Evolutionary conservation across 2,329 filamentous ascomycete species (phyloP), one percentile per base, ranked within the genome.

Genomic region (Colletotrichum cereale): DNA sequence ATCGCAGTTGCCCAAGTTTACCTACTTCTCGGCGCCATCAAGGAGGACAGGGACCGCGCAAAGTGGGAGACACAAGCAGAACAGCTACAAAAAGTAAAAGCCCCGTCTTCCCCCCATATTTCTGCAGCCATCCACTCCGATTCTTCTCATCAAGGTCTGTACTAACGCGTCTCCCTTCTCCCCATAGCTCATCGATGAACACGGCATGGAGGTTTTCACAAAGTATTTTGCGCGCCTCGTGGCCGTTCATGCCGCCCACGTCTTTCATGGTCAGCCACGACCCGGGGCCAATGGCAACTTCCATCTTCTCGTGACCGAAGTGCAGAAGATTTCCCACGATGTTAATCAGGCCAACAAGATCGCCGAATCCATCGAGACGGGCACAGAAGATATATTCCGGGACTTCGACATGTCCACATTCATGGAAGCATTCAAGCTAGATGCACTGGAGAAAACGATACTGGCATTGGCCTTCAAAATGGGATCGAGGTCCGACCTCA

Each of bases 191-290:
- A 92, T 98, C 85, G 92, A 97, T 90, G 95, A 96, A 79, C 92
- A 97, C 95, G 95, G 95, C 80, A 99, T 99, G 96, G 97, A 99
- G 88, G 95, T 98, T 80, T 98, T 95, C 82, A 91, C 94, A 73
- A 97, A 95, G 86, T 98, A 96, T 83, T 97, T 99, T 84, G 92
- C 94, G 82, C 94, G 96, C 83, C 88, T 98, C 80, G 90, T 99
- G 79, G 93, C 92, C 83, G 92, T 92, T 84, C 98, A 98, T 90
- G 94, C 95, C 78, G 86, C 92, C 74, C 92, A 96, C 79, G 96
- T 99, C 80, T 98, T 98, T 80, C 92, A 94, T 62, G 91, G 92
- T 74, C 86, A 91, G 66, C 93, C 90, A 77, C 89, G 94, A 82
- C 89, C 90, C 67, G 89, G 90, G 75, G 88, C 94, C 75, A 93